A percentile compares a stretch with the other conserved stretches of the same genome.
These are phyloP conservation scores for Amanita subjunquillea DNA, from an alignment of 768 basidiomycete species.

Conservation along the genomic window DNA sequence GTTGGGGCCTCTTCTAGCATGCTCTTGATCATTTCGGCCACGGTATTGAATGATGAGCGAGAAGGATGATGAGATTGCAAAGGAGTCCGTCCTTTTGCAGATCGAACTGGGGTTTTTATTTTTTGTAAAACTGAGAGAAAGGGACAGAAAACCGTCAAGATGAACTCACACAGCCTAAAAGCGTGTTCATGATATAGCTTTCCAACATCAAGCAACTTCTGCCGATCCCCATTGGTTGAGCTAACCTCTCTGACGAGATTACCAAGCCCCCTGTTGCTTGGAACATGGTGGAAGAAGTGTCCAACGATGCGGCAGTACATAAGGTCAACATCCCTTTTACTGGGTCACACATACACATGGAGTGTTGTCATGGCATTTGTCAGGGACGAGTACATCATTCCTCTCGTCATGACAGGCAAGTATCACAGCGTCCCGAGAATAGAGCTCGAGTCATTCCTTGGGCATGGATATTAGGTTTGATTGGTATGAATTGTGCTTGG, in stretches of 20 bases:
- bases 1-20: slow-evolving; percentile 11
- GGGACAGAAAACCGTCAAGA: not conserved
- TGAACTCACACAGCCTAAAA: slow-evolving; percentile 8
- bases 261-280: slow-evolving; percentile 4
- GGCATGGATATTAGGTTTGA: too few species aligned
- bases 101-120: not conserved
- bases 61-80: slow-evolving; percentile 1
- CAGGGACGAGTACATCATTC: too few species aligned
- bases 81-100: slow-evolving; percentile 3
- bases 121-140: not conserved
- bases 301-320: slow-evolving; percentile 15
- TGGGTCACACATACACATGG: too few species aligned
- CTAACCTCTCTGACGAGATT: slow-evolving; percentile 10
- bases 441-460: too few species aligned
- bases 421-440: too few species aligned
- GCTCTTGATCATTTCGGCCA: too few species aligned
- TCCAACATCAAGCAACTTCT: slow-evolving; percentile 12
- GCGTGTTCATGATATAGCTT: slow-evolving; percentile 17
- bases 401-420: not conserved
- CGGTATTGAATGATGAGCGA: slow-evolving; percentile 14
- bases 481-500: too few species aligned
- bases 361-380: too few species aligned
- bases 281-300: slow-evolving; percentile 14
- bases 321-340: slow-evolving; percentile 4
- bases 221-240: slow-evolving; percentile 3